Evolutionary conservation across 163 green algal species (phyloP).

Genomic region (Chlorella variabilis): DNA sequence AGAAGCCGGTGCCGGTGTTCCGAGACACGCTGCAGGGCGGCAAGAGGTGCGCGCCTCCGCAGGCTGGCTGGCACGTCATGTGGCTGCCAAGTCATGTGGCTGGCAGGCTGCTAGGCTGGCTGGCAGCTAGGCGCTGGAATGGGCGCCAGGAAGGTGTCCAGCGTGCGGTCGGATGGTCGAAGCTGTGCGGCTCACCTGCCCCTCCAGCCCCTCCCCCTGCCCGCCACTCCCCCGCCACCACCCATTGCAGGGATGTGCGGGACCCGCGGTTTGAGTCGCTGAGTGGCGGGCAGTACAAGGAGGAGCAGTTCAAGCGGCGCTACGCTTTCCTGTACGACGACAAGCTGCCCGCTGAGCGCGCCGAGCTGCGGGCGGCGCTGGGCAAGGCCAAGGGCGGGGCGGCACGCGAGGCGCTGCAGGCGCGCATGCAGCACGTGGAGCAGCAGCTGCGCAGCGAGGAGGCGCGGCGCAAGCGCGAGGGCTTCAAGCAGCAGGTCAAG

Average conservation of each 20-base stretch:
- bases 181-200: too few relatives aligned
- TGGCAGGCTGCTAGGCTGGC: not conserved
- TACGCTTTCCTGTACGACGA: constrained; percentile 94
- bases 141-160: too few relatives aligned
- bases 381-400: constrained; percentile 56
- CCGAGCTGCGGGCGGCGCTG: constrained; percentile 59
- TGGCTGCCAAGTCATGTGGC: not conserved
- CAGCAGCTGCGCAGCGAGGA: constrained; percentile 67
- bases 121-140: too few relatives aligned
- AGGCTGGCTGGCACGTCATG: not conserved
- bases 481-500: constrained; percentile 50
- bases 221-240: not conserved
- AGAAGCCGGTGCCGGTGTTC: constrained; percentile 76
- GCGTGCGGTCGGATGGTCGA: too few relatives aligned
- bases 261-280: constrained; percentile 85
- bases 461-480: constrained; percentile 45
- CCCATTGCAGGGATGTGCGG: constrained; percentile 47
- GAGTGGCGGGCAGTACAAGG: constrained; percentile 49
- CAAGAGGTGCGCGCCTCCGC: constrained; percentile 42
- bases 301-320: constrained; percentile 63
- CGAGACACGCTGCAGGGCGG: constrained; percentile 70
- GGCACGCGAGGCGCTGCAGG: constrained; percentile 32
- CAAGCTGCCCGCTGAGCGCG: constrained; percentile 75
- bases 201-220: not conserved
- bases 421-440: constrained; percentile 61